A percentile compares a stretch with the other conserved stretches of the same genome.
Evolutionary conservation across 2,329 filamentous ascomycete species (phyloP).

Genomic region (Fusarium nanum): DNA sequence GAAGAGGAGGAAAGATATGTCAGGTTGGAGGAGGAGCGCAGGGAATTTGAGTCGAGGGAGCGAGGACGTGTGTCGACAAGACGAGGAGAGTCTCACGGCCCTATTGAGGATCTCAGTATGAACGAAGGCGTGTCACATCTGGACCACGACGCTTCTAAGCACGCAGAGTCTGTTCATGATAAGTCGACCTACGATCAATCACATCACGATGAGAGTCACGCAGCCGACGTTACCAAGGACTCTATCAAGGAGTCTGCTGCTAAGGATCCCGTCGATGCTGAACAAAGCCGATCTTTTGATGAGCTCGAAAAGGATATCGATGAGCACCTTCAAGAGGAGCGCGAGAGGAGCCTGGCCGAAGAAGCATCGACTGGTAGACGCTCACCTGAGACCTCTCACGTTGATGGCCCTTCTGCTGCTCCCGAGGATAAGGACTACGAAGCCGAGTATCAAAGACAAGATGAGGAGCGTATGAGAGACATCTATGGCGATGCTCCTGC

Average conservation of each 20-base stretch:
- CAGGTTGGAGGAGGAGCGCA: constrained; percentile 40
- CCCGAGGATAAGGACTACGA: constrained; percentile 17
- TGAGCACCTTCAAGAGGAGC: constrained; percentile 38
- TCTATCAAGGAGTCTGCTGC: constrained; percentile 8
- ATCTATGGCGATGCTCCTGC: constrained; percentile 55
- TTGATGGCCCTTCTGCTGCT: constrained; percentile 19
- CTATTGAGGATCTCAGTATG: constrained; percentile 9
- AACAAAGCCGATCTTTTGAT: constrained; percentile 31
- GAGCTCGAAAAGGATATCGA: constrained; percentile 39
- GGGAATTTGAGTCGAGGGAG: constrained; percentile 48
- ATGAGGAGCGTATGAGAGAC: constrained; percentile 65
- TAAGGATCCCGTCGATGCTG: constrained; percentile 4
- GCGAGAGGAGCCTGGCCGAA: constrained; percentile 32
- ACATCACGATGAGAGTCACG: constrained; percentile 10
- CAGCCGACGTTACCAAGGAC: constrained; percentile 16
- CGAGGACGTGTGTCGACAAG: constrained; percentile 33
- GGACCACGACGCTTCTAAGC: constrained; percentile 8
- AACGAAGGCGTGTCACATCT: constrained; percentile 29
- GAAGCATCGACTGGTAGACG: constrained; percentile 3
- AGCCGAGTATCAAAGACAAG: constrained; percentile 55
- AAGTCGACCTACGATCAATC: constrained; percentile 12
- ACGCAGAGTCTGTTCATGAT: constrained; percentile 21
- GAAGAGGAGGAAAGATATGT: constrained; percentile 51
- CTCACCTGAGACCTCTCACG: constrained; percentile 33
- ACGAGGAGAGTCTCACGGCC: constrained; percentile 24